Evolutionary conservation across 495 filamentous ascomycete species (phyloP).

Genomic region (Lepidopterella palustris): DNA sequence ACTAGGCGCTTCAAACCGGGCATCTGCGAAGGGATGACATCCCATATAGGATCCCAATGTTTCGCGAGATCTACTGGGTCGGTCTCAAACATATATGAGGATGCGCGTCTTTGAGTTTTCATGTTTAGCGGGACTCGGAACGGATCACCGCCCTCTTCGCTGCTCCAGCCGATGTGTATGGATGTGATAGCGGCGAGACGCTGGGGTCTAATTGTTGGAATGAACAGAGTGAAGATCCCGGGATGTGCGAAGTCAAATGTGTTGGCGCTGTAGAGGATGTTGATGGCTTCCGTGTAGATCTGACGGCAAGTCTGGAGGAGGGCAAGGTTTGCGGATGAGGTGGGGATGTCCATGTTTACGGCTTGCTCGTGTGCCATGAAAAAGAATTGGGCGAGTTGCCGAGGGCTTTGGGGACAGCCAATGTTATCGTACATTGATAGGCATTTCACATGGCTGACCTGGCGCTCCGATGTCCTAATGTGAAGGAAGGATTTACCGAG

Average conservation of each 20-base stretch:
- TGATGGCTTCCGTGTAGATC: constrained; percentile 8
- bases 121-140: neutral
- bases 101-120: neutral
- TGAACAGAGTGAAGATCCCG: constrained; percentile 2
- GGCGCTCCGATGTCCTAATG: neutral
- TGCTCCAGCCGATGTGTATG: neutral
- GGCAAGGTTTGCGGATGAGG: neutral
- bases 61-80: neutral
- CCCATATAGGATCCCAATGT: neutral
- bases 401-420: neutral
- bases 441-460: neutral
- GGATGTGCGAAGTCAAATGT: constrained; percentile 8
- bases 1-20: neutral
- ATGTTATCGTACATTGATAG: neutral
- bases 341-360: neutral
- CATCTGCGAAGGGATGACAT: neutral
- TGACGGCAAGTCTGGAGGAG: constrained; percentile 1
- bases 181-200: constrained; percentile 5
- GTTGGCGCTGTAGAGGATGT: constrained; percentile 9
- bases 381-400: neutral
- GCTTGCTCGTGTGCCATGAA: neutral
- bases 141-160: too few relatives aligned
- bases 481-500: neutral
- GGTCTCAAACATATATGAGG: too few relatives aligned
- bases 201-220: neutral